phyloP scores from a whole-genome alignment of 441 rosid genomes.

The Metrosideros polymorpha region DNA sequence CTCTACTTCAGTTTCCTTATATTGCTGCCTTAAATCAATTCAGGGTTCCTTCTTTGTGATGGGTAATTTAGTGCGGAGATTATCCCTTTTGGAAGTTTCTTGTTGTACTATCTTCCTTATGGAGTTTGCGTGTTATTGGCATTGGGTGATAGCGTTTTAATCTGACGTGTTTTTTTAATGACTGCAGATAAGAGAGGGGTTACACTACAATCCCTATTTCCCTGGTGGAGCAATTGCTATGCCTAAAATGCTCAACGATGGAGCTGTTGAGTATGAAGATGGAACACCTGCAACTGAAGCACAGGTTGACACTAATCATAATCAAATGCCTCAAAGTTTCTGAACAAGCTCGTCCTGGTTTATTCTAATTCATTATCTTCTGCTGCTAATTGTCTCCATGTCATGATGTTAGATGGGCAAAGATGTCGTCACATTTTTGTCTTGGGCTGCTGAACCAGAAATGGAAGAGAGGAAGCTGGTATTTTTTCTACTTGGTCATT shows the following conservation, averaged over 20 bases:
- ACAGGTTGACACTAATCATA: conserved; percentile 35
- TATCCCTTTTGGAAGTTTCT: background rate
- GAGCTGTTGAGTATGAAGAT: conserved; percentile 97
- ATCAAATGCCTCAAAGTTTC: background rate
- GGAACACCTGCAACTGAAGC: conserved; percentile 97
- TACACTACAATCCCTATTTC: conserved; percentile 96
- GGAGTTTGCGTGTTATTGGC: background rate
- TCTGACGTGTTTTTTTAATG: background rate
- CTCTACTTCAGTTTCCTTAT: background rate
- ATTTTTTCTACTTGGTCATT: background rate
- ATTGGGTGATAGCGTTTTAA: background rate
- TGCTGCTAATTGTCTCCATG: background rate
- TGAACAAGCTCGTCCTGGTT: background rate
- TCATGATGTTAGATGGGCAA: conserved; percentile 83
- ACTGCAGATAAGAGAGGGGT: conserved; percentile 85
- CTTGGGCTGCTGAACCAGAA: conserved; percentile 99
- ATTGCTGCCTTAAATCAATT: background rate
- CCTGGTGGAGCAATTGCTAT: conserved; percentile 99
- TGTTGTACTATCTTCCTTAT: background rate
- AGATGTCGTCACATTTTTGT: conserved; percentile 82
- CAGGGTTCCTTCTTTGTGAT: background rate
- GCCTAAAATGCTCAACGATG: conserved; percentile 98
- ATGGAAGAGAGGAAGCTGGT: conserved; percentile 99
- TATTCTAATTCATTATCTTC: background rate
- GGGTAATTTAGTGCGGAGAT: background rate